Evolutionary conservation across 2,329 filamentous ascomycete genomes (phyloP), one percentile per base, ranked within the genome.

Genomic region (Penicillium digitatum): DNA sequence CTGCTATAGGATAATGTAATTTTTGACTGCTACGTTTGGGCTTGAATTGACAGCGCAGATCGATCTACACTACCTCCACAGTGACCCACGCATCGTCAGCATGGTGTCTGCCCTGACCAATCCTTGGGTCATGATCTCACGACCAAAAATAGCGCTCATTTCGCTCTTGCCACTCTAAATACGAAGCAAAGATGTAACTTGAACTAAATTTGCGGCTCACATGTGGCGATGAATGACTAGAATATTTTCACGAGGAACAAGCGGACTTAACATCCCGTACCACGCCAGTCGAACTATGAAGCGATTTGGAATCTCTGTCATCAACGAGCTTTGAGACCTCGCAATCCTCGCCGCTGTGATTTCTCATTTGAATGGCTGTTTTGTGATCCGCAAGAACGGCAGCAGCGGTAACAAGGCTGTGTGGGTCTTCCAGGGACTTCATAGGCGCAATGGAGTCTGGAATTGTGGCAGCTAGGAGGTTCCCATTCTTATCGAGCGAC

Each of bases 211-310:
- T 14, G 22, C 32, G 32, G 31, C 39, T 63, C 56, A 48, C 64
- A 67, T 14, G 66, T 56, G 8, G 54, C 60, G 11, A 66, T 58
- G 34, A 65, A 68, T 9, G 61, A 60, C 1, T 66, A 65, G 16
- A 63, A 53, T 1, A 64, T 52, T 27, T 63, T 65, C 35, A 47
- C 47, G 38, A 65, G 32, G 44, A 58, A 61, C 20, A 62, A 43
- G 7, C 44, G 42, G n/a, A 48, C 12, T 34, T 11, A 8, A 34
- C 43, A n/a, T 45, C 43, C 16, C n/a, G 31, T 18, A 45, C 29
- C 9, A 24, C 43, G 34, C 32, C 29, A 32, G 43, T 34, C 18
- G 43, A 45, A 32, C 18, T 45, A 34, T 27, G 43, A 45, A 45
- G 43, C 29, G 29, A 32, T 34, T 34, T 34, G 9, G 43, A 18